phyloP scores from a whole-genome alignment of 2,329 filamentous ascomycete genomes.

The Phyllosticta citriasiana region DNA sequence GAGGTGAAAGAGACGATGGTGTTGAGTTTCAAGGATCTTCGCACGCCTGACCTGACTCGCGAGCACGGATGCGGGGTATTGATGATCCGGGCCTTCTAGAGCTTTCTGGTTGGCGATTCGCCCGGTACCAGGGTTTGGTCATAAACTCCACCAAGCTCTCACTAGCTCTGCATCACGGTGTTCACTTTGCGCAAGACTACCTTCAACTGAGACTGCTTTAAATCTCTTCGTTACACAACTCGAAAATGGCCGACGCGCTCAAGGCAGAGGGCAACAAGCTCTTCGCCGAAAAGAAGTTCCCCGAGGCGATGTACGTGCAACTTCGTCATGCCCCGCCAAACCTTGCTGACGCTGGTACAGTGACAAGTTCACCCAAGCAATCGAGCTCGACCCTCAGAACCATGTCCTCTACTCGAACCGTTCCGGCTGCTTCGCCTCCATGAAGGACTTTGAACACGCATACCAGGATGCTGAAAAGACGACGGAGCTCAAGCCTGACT shows the following conservation, averaged over 20 bases:
- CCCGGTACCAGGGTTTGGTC: background rate
- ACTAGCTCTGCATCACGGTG: background rate
- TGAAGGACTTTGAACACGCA: constrained; percentile 77
- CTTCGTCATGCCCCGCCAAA: constrained; percentile 11
- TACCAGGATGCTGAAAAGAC: constrained; percentile 88
- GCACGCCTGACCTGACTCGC: background rate
- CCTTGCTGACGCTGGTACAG: constrained; percentile 36
- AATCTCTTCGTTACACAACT: background rate
- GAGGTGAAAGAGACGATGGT: background rate
- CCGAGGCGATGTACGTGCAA: constrained; percentile 76
- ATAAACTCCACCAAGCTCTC: background rate
- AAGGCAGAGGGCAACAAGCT: constrained; percentile 98
- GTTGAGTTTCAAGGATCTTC: background rate
- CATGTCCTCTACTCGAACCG: constrained; percentile 98
- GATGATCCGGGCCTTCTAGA: background rate
- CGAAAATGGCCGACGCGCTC: constrained; percentile 62
- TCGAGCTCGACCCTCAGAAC: constrained; percentile 73
- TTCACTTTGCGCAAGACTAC: background rate
- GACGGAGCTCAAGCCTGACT: constrained; percentile 90
- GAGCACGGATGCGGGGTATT: background rate
- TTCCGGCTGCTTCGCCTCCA: constrained; percentile 77
- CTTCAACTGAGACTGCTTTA: background rate
- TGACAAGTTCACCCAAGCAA: constrained; percentile 89
- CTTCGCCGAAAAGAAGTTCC: constrained; percentile 94
- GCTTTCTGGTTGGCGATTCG: background rate